Evolutionary conservation across 257 asterid species (phyloP).

Genomic region (Fraxinus quadrangulata): DNA sequence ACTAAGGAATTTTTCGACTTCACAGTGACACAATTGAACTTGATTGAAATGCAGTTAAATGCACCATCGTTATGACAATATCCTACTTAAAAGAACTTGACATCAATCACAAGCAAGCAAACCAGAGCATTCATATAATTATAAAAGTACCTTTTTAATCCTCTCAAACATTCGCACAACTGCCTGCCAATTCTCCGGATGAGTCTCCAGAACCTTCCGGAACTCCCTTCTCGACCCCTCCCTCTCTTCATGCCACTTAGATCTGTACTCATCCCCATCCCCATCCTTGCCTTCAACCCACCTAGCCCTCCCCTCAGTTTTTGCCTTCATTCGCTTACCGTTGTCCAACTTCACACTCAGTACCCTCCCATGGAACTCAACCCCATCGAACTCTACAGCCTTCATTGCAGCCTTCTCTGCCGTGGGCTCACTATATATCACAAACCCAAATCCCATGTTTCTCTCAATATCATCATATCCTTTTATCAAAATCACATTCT

Average conservation of each 20-base stretch:
- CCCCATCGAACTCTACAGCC: slow-evolving; percentile 96
- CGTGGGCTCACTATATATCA: slow-evolving; percentile 61
- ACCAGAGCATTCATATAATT: slow-evolving; percentile 16
- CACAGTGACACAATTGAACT: background rate
- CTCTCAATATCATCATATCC: slow-evolving; percentile 78
- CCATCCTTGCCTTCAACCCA: slow-evolving; percentile 61
- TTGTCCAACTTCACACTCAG: slow-evolving; percentile 89
- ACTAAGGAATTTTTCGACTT: slow-evolving; percentile 9
- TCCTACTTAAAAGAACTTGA: background rate
- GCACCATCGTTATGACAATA: background rate
- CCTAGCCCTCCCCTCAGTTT: slow-evolving; percentile 46
- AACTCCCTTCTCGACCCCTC: slow-evolving; percentile 70
- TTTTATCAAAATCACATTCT: slow-evolving; percentile 77
- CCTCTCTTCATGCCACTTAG: slow-evolving; percentile 94
- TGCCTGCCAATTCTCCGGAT: slow-evolving; percentile 93
- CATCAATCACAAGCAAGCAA: slow-evolving; percentile 8
- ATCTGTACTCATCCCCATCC: slow-evolving; percentile 46
- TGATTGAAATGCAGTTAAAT: background rate
- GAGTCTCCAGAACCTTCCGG: slow-evolving; percentile 72
- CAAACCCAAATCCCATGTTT: slow-evolving; percentile 96
- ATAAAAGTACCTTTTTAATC: slow-evolving; percentile 72
- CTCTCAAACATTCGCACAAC: slow-evolving; percentile 83
- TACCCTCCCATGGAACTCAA: slow-evolving; percentile 91
- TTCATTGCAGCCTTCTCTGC: slow-evolving; percentile 89
- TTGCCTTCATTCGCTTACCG: slow-evolving; percentile 68